These are phyloP conservation scores for Zopfia rhizophila DNA, from an alignment of 2,329 filamentous ascomycete genomes.

Conservation along the genomic window DNA sequence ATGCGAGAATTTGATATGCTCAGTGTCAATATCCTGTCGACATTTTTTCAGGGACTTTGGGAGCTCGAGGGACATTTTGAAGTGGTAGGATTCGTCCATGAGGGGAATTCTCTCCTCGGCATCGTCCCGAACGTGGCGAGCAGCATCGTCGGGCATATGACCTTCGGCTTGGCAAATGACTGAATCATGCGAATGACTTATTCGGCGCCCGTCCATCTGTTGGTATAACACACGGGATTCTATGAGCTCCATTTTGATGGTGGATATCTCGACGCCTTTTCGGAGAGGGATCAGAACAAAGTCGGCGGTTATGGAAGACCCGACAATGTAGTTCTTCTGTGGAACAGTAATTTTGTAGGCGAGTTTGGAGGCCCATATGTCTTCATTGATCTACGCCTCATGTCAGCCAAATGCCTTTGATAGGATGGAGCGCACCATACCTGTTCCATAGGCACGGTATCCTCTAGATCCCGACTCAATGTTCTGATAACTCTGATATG, in stretches of 20 bases:
- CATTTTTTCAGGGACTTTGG: conserved; percentile 85
- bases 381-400: conserved; percentile 76
- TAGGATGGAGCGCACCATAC: conserved; percentile 24
- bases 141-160: conserved; percentile 48
- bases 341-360: conserved; percentile 95
- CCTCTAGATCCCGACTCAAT: conserved; percentile 75
- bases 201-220: conserved; percentile 56
- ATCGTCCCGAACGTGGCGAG: conserved; percentile 38
- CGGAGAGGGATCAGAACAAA: conserved; percentile 88
- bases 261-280: conserved; percentile 88
- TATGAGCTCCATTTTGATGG: conserved; percentile 80
- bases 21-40: conserved; percentile 87
- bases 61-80: conserved; percentile 70
- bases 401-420: conserved; percentile 3
- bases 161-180: conserved; percentile 47
- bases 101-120: conserved; percentile 50
- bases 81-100: conserved; percentile 68
- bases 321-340: conserved; percentile 93
- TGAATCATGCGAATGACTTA: conserved; percentile 41
- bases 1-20: conserved; percentile 91
- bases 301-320: conserved; percentile 83
- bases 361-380: conserved; percentile 97
- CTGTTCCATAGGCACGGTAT: conserved; percentile 57
- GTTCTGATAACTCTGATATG: conserved; percentile 62
- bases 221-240: conserved; percentile 63